phyloP scores from a whole-genome alignment of 2,329 filamentous ascomycete species.

The Zymoseptoria passerinii region DNA sequence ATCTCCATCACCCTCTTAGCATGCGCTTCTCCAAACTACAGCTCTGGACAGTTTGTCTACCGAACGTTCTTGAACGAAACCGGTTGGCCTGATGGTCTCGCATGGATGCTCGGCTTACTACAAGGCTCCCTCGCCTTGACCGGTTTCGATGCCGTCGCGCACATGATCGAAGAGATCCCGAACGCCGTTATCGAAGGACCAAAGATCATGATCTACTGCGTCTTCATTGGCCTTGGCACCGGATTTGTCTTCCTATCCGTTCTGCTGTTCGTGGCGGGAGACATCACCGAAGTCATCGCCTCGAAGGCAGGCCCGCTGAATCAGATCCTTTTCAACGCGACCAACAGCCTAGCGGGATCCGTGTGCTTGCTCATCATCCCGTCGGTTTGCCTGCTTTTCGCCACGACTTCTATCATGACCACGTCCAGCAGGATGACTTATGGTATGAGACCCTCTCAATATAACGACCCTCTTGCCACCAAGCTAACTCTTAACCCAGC shows the following conservation, averaged over 20 bases:
- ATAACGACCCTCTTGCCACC: neutral
- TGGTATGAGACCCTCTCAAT: neutral
- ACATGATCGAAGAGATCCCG: conserved; percentile 39
- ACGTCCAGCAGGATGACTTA: conserved; percentile 32
- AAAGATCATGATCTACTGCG: conserved; percentile 32
- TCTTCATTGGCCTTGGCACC: conserved; percentile 29
- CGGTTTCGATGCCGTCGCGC: conserved; percentile 47
- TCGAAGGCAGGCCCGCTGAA: conserved; percentile 28
- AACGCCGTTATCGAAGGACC: conserved; percentile 30
- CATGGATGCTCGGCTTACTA: conserved; percentile 38
- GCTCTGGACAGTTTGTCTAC: conserved; percentile 58
- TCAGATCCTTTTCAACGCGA: conserved; percentile 30
- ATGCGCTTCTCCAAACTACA: conserved; percentile 57
- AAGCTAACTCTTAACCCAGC: conserved; percentile 8
- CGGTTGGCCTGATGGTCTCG: conserved; percentile 33
- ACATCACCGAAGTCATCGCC: conserved; percentile 24
- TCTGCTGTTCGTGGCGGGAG: conserved; percentile 31
- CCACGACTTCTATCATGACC: conserved; percentile 30
- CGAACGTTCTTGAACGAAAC: conserved; percentile 54
- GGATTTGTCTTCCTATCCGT: conserved; percentile 31
- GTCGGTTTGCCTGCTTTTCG: conserved; percentile 29
- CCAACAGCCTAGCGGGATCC: conserved; percentile 27
- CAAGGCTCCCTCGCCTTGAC: conserved; percentile 30
- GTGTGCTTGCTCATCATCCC: conserved; percentile 32
- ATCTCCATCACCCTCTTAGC: conserved; percentile 63